These are phyloP conservation scores for Globisporangium abappressorium DNA, from an alignment of 352 stramenopile genomes.

Conservation along the genomic window DNA sequence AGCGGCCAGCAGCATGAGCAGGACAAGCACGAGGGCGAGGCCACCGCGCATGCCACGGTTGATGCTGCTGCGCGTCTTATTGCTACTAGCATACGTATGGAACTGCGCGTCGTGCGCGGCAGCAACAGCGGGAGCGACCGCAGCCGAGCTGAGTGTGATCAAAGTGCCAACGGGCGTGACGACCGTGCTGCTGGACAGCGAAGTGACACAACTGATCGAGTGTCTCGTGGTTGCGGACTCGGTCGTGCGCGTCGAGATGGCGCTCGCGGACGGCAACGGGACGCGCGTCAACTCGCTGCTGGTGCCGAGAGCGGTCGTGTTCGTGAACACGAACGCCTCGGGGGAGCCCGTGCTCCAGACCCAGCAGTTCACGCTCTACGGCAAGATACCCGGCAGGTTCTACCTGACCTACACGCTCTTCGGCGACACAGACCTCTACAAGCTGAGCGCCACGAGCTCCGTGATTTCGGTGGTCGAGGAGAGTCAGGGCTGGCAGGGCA, in stretches of 20 bases:
- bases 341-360: conserved; percentile 21
- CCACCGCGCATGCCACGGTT: no score
- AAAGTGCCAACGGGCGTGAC: conserved; percentile 55
- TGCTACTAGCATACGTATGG: neutral
- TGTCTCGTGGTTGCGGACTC: conserved; percentile 40
- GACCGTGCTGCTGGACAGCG: conserved; percentile 34
- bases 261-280: conserved; percentile 37
- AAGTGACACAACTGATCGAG: conserved; percentile 39
- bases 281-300: conserved; percentile 31
- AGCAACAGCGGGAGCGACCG: neutral
- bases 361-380: conserved; percentile 44
- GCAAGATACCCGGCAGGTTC: conserved; percentile 36
- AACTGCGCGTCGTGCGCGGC: neutral
- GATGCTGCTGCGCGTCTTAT: neutral
- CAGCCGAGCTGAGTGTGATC: conserved; percentile 22
- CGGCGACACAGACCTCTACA: conserved; percentile 36
- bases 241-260: conserved; percentile 45
- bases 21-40: neutral
- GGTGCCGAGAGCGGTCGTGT: conserved; percentile 34
- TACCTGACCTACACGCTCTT: conserved; percentile 55
- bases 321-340: conserved; percentile 27
- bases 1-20: neutral
- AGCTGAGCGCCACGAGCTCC: conserved; percentile 42
- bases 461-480: conserved; percentile 52
- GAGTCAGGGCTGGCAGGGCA: conserved; percentile 58